Evolutionary conservation across 2,329 filamentous ascomycete species (phyloP).

Genomic region (Teratosphaeria viscida): DNA sequence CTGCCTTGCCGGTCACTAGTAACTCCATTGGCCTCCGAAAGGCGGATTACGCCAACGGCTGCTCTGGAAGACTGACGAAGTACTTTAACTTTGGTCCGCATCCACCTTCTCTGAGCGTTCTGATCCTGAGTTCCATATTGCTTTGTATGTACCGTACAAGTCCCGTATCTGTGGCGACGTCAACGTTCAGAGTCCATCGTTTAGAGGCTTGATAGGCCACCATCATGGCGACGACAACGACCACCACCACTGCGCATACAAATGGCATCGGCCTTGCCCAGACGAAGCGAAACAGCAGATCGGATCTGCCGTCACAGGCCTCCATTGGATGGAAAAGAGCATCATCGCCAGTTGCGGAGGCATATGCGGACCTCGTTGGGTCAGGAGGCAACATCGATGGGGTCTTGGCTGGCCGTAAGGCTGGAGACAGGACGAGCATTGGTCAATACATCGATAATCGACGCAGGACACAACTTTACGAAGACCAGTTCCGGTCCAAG

Average conservation of each 20-base stretch:
- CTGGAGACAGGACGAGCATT: slow-evolving; percentile 5
- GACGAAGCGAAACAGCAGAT: slow-evolving; percentile 2
- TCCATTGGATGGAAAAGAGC: slow-evolving; percentile 7
- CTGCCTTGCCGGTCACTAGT: neutral
- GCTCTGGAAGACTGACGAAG: neutral
- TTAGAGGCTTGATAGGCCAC: neutral
- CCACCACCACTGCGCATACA: neutral
- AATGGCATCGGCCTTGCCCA: slow-evolving; percentile 3
- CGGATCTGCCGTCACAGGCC: slow-evolving; percentile 1
- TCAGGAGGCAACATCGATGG: slow-evolving; percentile 4
- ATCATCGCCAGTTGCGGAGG: slow-evolving; percentile 4
- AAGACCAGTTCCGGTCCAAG: slow-evolving; percentile 25
- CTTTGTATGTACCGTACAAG: neutral
- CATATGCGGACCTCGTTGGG: slow-evolving; percentile 7
- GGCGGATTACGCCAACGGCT: neutral
- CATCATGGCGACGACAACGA: neutral
- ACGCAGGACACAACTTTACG: slow-evolving; percentile 26
- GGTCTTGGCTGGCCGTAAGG: slow-evolving; percentile 1
- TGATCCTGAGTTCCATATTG: neutral
- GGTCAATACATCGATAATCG: slow-evolving; percentile 15
- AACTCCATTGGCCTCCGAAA: neutral
- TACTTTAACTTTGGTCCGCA: neutral
- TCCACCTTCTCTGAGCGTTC: neutral
- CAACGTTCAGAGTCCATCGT: neutral
- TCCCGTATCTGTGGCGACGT: neutral